A percentile compares a stretch with the other conserved stretches of the same genome.
Evolutionary conservation across 257 asterid genomes (phyloP).

Genomic region (Scutellaria baicalensis): DNA sequence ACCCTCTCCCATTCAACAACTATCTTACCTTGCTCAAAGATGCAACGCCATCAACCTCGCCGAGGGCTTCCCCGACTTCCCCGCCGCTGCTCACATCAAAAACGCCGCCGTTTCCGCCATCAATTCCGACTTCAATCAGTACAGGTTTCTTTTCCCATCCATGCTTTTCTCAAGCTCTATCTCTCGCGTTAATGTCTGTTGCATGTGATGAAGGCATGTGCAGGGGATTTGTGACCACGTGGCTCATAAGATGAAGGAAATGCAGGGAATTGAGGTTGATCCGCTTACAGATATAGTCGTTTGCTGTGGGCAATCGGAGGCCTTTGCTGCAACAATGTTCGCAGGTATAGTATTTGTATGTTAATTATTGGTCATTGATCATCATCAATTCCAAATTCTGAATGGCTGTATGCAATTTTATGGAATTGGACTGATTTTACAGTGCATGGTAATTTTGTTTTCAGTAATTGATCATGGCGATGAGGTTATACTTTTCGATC

Average conservation of each 20-base stretch:
- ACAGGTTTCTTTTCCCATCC: slow-evolving; percentile 41
- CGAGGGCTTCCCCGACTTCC: slow-evolving; percentile 89
- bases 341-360: slow-evolving; percentile 36
- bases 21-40: slow-evolving; percentile 65
- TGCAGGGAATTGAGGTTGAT: slow-evolving; percentile 57
- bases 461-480: slow-evolving; percentile 78
- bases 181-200: not conserved
- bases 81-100: slow-evolving; percentile 59
- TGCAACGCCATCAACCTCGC: slow-evolving; percentile 86
- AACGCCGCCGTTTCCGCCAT: slow-evolving; percentile 80
- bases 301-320: slow-evolving; percentile 93
- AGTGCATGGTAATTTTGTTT: not conserved
- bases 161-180: not conserved
- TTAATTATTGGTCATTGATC: not conserved
- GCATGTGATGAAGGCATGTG: slow-evolving; percentile 42
- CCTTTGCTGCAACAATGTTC: slow-evolving; percentile 78
- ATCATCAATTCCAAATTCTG: not conserved
- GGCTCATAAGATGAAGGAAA: slow-evolving; percentile 49
- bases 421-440: not conserved
- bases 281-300: slow-evolving; percentile 65
- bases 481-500: slow-evolving; percentile 85
- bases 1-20: slow-evolving; percentile 70
- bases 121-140: slow-evolving; percentile 77
- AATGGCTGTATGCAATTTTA: not conserved
- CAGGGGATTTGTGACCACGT: slow-evolving; percentile 70